A percentile compares a stretch with the other conserved stretches of the same genome.
These are phyloP conservation scores for Macrophomina pseudophaseolina DNA, from an alignment of 2,329 filamentous ascomycete genomes.

Conservation along the genomic window DNA sequence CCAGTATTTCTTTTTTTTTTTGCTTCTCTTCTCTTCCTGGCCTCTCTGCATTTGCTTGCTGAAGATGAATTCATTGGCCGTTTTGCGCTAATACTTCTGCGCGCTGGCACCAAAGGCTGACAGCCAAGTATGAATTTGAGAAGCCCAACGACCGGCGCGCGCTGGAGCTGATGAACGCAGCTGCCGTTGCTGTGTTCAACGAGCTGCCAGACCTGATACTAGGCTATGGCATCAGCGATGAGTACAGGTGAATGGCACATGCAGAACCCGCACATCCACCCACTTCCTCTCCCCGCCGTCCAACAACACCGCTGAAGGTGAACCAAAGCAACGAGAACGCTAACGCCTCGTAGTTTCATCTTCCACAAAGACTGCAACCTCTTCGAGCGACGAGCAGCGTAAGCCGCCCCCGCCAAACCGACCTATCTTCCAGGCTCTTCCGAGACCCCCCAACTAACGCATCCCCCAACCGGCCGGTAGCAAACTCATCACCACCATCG, in stretches of 20 bases:
- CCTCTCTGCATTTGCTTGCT: too few species aligned
- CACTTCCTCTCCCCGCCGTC: too few species aligned
- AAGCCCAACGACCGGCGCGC: conserved; percentile 93
- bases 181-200: conserved; percentile 81
- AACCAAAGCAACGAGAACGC: neutral
- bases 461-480: conserved; percentile 49
- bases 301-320: neutral
- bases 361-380: conserved; percentile 81
- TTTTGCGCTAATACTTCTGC: neutral
- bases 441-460: too few species aligned
- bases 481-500: conserved; percentile 88
- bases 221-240: conserved; percentile 93
- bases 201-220: conserved; percentile 85
- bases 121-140: conserved; percentile 79
- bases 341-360: conserved; percentile 68
- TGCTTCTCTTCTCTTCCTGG: neutral
- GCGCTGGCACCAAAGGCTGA: conserved; percentile 63
- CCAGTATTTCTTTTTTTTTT: neutral
- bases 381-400: conserved; percentile 85
- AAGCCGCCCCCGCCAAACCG: conserved; percentile 28
- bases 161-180: conserved; percentile 91
- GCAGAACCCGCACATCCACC: neutral
- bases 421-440: too few species aligned
- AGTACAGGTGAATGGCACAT: conserved; percentile 66
- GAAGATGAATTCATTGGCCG: too few species aligned